Base-by-base conservation (phyloP, 208 protist genomes). In the Acanthamoeba triangularis region DNA sequence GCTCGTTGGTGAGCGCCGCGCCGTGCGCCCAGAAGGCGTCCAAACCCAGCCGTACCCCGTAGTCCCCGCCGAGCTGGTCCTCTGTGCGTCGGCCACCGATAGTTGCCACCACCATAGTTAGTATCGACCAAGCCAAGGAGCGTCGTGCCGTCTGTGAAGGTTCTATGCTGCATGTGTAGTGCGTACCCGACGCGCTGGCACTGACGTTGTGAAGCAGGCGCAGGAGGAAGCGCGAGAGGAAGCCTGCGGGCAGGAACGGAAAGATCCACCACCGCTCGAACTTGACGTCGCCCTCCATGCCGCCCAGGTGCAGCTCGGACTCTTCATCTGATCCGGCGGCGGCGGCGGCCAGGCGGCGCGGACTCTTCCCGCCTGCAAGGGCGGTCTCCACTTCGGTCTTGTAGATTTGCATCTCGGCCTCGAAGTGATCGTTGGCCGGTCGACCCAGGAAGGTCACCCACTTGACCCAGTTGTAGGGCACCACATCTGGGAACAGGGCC, bases 261-360 rank as follows among this genome's bases (percentile, higher is more conserved):
- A 82, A 82, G 74, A 82, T 82, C 74, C 74, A 82, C 74, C 74
- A 82, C 8, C 74, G 74, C 37, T 82, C 74, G 37, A 82, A 82
- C 74, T 82, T 82, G 74, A 82, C n/a, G 25, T 82, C 74, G 74
- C 74, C 74, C 74, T 52, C 74, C 74, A 82, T 82, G 44, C 74
- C 74, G 44, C 44, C 74, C 23, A 82, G 41, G 41, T 82, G 44
- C 25, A 28, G 74, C 37, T 82, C 74, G 44, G 37, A 20, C 30
- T 82, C 74, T 14, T 82, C 74, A 6, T 82, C 74, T 16, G 54
- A 7, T 5, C 5, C 41, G 1, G 41, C 41, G 10, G 14, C 52
- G 52, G 14, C 52, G 52, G 14, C 10, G 52, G 52, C 52, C 10
- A 7, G 16, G 52, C 52, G 2, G 10, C 14, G 52, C 52, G 16